Base-by-base conservation (phyloP, 306 rosid species). In the Datisca glomerata region DNA sequence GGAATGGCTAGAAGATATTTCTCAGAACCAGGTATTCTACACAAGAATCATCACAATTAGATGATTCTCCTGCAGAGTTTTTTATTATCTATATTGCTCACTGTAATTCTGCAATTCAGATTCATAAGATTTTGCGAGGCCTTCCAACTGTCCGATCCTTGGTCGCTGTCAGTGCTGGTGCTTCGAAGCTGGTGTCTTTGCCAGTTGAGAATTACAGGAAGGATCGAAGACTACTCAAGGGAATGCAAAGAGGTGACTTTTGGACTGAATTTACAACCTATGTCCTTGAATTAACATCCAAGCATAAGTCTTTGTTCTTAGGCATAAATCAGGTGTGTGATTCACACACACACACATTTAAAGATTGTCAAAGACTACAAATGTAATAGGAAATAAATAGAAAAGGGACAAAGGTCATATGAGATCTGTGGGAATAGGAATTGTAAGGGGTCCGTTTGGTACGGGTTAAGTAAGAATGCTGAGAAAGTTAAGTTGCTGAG, bases 1-100 rank as follows among this genome's bases (percentile, higher is more conserved):
- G 58, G 93, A 89, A 70, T 89, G 98, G 98, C 53, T 80, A 57
- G 98, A 74, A 68, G 95, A 89, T 65, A 61, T 89, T 50, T 89
- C 95, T 33, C 95, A 77, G 51, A 89, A 84, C 65, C 98, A 89
- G 91, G 98, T 89, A 45, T 36, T 14, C 54, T 52, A 45, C 32
- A 41, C 38, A 49, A 53, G 47, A 49, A 24, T 50, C 52, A 24
- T n/a, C n/a, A 13, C 14, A 57, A 47, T 56, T 45, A 31, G 55
- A 50, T 57, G 29, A 21, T 43, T 12, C 34, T 67, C 52, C 41
- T 67, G 38, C 47, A 45, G 35, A 24, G 38, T 19, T 29, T 57
- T 36, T 12, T 34, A 24, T 10, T 12, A 46, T 13, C 17, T 13
- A 25, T 17, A 39, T 41, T 54, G 44, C 61, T 35, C 16, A 21